Base-by-base conservation (phyloP, 495 filamentous ascomycete species). In the Neurospora tetraspora region DNA sequence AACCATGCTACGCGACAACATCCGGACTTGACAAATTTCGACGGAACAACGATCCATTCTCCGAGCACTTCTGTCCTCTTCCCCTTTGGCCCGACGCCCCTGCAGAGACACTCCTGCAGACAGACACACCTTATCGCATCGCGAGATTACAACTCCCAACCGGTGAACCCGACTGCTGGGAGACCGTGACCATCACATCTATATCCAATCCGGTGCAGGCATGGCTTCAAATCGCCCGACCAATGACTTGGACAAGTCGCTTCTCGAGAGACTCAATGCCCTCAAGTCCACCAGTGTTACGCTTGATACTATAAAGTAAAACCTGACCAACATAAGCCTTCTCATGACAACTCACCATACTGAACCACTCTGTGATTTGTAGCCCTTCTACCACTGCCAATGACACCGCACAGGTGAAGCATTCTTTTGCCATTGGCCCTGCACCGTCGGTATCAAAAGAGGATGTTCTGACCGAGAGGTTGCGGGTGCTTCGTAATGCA, bases 221-320 rank as follows among this genome's bases (percentile, higher is more conserved):
- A 69, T 71, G 34, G 36, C 70, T 20, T 34, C 42, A 18, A 68
- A 61, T 11, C 36, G n/a, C 6, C 39, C 31, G 10, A 7, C 45
- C 31, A 45, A 37, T 71, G 59, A 68, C 70, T 68, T 47, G 11
- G 96, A 98, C 82, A 88, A 91, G 80, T 93, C 93, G 0, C 93
- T 99, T 76, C 90, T 95, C 40, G 92, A 94, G 72, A 87, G 93
- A 77, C 84, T 98, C 70, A 97, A 96, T 78, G 90, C 91, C 68
- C 87, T 99, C 71, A 84, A 84, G 69, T 75, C 82, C 12, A 80
- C 77, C 70, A 76, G 74, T 39, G 78, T 85, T 45, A 78, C 74
- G 6, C 77, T 85, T 27, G 78, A 79, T 65, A 9, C 53, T 34
- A 9, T 74, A 78, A 78, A 78, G 81, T 84, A 83, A 75, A 72